Evolutionary conservation across 2,329 filamentous ascomycete genomes (phyloP).

Genomic region (Aspergillus bombycis): DNA sequence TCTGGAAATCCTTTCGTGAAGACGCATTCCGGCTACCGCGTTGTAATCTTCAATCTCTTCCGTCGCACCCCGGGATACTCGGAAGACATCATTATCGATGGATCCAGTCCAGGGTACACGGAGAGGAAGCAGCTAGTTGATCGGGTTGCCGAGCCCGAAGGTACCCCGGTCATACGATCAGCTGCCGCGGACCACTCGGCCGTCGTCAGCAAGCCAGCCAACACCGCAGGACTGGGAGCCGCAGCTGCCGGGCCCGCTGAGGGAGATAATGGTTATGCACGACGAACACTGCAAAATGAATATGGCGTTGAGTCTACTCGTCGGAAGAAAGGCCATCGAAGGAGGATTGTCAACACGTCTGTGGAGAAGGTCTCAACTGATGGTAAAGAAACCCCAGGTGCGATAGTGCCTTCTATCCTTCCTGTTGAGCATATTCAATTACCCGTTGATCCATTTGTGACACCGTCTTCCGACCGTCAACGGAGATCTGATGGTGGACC

Average conservation of each 20-base stretch:
- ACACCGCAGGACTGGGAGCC: slow-evolving; percentile 19
- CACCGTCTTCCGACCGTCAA: slow-evolving; percentile 31
- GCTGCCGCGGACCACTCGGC: slow-evolving; percentile 64
- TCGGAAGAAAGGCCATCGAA: slow-evolving; percentile 55
- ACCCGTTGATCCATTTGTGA: slow-evolving; percentile 28
- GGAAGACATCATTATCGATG: slow-evolving; percentile 88
- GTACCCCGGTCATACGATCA: slow-evolving; percentile 76
- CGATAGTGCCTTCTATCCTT: slow-evolving; percentile 33
- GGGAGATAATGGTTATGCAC: slow-evolving; percentile 16
- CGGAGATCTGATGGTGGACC: slow-evolving; percentile 36
- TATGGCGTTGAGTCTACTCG: slow-evolving; percentile 38
- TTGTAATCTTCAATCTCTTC: slow-evolving; percentile 96
- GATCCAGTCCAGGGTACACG: slow-evolving; percentile 76
- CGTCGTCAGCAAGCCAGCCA: slow-evolving; percentile 68
- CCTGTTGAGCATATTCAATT: slow-evolving; percentile 34
- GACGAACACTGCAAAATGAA: slow-evolving; percentile 27
- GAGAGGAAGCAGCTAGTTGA: slow-evolving; percentile 86
- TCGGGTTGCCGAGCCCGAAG: slow-evolving; percentile 73
- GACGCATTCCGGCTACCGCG: slow-evolving; percentile 80
- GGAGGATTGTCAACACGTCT: slow-evolving; percentile 62
- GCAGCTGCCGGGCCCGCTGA: slow-evolving; percentile 8
- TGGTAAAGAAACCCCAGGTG: slow-evolving; percentile 31
- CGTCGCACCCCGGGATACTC: slow-evolving; percentile 84
- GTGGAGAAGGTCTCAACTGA: slow-evolving; percentile 44
- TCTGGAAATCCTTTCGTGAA: slow-evolving; percentile 89